Percentiles rank a stretch among this genome's conserved stretches.
Conservation (phyloP, 495 filamentous ascomycete genomes). For the Arthonia radiata region DNA sequence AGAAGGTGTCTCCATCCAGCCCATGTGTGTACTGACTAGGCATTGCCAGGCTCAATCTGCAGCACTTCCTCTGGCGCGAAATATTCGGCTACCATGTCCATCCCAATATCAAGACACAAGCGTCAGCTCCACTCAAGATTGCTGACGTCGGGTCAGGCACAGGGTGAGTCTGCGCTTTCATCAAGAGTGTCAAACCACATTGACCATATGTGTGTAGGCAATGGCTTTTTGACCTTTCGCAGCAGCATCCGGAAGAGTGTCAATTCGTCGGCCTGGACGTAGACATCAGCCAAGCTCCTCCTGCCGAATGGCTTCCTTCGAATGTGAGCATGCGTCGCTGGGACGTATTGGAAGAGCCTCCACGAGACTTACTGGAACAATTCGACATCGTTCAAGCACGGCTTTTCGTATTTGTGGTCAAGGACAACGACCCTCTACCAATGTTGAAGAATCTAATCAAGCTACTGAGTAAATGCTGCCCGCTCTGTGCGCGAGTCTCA, state of each 20-base stretch:
- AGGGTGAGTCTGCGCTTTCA: too few species aligned
- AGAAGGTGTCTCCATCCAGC: too few species aligned
- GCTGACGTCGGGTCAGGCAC: too few species aligned
- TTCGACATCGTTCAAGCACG: constrained; percentile 9
- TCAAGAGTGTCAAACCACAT: too few species aligned
- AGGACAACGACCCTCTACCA: constrained; percentile 3
- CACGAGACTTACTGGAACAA: constrained; percentile 3
- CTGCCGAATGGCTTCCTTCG: constrained; percentile 4
- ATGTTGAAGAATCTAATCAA: constrained; percentile 4
- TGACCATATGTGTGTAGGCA: too few species aligned
- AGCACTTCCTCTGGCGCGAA: constrained; percentile 11
- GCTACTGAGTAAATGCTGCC: too few species aligned
- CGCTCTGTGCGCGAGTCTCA: too few species aligned
- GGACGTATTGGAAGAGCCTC: constrained; percentile 3
- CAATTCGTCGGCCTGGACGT: constrained; percentile 6
- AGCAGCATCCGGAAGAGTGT: too few species aligned
- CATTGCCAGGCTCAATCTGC: constrained; percentile 10
- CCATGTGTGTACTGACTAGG: too few species aligned
- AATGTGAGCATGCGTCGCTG: constrained; percentile 4
- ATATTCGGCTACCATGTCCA: constrained; percentile 7
- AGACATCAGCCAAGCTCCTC: constrained; percentile 4
- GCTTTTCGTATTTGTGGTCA: constrained; percentile 3
- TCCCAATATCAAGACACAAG: too few species aligned
- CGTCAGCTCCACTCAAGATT: too few species aligned
- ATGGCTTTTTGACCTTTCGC: too few species aligned